phyloP scores from a whole-genome alignment of 2,329 filamentous ascomycete genomes.

The Chlorencoelia australis region DNA sequence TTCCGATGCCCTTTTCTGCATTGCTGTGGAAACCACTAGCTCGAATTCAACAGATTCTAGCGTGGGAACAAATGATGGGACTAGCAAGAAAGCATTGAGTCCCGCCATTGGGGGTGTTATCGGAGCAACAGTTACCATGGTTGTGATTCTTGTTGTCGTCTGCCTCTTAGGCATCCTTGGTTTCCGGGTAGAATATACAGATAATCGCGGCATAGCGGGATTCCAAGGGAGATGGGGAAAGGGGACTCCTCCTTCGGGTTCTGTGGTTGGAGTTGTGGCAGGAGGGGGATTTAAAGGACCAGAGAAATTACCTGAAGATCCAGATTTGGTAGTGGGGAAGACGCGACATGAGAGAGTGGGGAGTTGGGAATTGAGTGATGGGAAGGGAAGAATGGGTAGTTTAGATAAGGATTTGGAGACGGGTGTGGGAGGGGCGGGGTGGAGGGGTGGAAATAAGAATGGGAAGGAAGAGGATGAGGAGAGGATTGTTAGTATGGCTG shows the following conservation, averaged over 20 bases:
- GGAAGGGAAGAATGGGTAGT: conserved; percentile 6
- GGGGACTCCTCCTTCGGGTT: conserved; percentile 5
- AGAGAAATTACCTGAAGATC: conserved; percentile 23
- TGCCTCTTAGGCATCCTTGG: conserved; percentile 16
- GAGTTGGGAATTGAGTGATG: conserved; percentile 26
- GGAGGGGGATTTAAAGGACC: conserved; percentile 26
- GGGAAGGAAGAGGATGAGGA: conserved; percentile 7
- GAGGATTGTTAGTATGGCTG: conserved; percentile 13
- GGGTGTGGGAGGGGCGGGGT: too few relatives aligned
- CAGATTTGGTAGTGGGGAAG: conserved; percentile 20
- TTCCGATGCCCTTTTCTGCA: conserved; percentile 19
- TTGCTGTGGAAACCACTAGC: conserved; percentile 10
- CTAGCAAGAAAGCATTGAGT: not conserved
- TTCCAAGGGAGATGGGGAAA: conserved; percentile 7
- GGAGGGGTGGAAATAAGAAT: conserved; percentile 14
- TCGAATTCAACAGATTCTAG: not conserved
- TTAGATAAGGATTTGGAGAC: conserved; percentile 17
- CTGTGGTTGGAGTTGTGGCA: conserved; percentile 8
- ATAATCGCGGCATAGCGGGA: not conserved
- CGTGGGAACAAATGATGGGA: not conserved
- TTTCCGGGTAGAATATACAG: conserved; percentile 14
- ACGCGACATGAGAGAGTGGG: conserved; percentile 25
- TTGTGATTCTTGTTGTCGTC: conserved; percentile 7
- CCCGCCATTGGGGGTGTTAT: conserved; percentile 22
- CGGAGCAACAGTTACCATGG: conserved; percentile 22